Conservation (phyloP, 2,329 filamentous ascomycete species). For the Zasmidium cellare region DNA sequence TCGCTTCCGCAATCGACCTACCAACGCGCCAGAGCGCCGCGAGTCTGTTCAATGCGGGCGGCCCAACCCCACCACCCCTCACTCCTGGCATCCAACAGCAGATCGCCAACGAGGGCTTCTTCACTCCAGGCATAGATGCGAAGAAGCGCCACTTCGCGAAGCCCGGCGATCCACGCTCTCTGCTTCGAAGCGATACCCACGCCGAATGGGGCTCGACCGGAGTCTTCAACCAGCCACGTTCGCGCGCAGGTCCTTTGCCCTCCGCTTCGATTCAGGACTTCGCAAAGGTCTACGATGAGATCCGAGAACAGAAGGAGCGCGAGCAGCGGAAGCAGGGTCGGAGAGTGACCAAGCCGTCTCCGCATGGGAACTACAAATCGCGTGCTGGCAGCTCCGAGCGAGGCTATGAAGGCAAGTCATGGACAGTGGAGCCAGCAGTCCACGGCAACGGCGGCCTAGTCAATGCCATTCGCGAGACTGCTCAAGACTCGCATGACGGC, state of each 20-base stretch:
- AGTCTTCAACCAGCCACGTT: conserved; percentile 73
- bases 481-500: conserved; percentile 59
- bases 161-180: conserved; percentile 49
- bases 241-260: conserved; percentile 70
- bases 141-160: conserved; percentile 56
- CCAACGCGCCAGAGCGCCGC: conserved; percentile 29
- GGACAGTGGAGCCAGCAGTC: conserved; percentile 80
- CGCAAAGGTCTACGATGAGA: conserved; percentile 47
- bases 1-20: conserved; percentile 48
- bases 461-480: conserved; percentile 76
- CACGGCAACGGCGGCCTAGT: conserved; percentile 91
- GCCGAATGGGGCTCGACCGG: conserved; percentile 68
- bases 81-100: conserved; percentile 37
- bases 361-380: conserved; percentile 20
- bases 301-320: conserved; percentile 24
- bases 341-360: conserved; percentile 24
- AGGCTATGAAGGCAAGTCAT: conserved; percentile 71
- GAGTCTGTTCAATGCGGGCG: conserved; percentile 40
- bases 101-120: conserved; percentile 40
- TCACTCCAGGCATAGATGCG: conserved; percentile 44
- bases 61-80: conserved; percentile 38
- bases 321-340: conserved; percentile 8
- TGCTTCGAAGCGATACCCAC: conserved; percentile 72
- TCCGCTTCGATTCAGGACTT: conserved; percentile 75
- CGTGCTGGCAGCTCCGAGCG: conserved; percentile 41